Base-by-base conservation (phyloP, 2,329 filamentous ascomycete genomes). In the Microsporum audouinii region DNA sequence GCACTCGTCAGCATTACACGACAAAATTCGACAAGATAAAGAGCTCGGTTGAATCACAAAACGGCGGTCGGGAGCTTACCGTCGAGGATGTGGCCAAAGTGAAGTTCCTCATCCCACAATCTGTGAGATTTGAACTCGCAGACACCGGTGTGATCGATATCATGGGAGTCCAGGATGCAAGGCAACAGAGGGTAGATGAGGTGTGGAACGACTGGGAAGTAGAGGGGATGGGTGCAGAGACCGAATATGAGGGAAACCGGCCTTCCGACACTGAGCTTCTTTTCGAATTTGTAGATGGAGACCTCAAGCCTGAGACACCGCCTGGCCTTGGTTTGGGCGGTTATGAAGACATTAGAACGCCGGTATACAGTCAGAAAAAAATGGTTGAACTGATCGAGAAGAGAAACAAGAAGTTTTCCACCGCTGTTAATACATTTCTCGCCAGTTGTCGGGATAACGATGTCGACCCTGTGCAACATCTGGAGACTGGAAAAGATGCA, bases 21-120 rank as follows among this genome's bases (percentile, higher is more conserved):
- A 97, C 94, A 0, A 96, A 92, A 0, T 90, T 96, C 66, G 88
- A 94, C 14, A 96, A 88, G 4, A 88, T 99, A 55, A 90, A 86
- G 67, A 82, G 84, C 6, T 84, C 92, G 0, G 92, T 97, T 0
- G 90, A 96, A 72, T 83, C 83, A 0, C 90, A 96, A 70, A 91
- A 85, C 63, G 86, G 88, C 67, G 71, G 71, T 0, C 81, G 83
- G 29, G 78, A 84, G 17, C 74, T 99, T 47, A 78, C 79, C 0
- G 76, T 94, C 23, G 85, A 88, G 63, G 91, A 97, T 75, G 84
- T 97, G 17, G 89, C 91, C 0, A 84, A 87, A 63, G 87, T 97
- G 64, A 88, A 88, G 58, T 84, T 85, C 0, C 76, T 96, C 62
- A 81, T 92, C 0, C 91, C 92, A 0, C 82, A 84, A 59, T 84